phyloP scores from a whole-genome alignment of 2,329 filamentous ascomycete genomes.

The Penicillium freii region DNA sequence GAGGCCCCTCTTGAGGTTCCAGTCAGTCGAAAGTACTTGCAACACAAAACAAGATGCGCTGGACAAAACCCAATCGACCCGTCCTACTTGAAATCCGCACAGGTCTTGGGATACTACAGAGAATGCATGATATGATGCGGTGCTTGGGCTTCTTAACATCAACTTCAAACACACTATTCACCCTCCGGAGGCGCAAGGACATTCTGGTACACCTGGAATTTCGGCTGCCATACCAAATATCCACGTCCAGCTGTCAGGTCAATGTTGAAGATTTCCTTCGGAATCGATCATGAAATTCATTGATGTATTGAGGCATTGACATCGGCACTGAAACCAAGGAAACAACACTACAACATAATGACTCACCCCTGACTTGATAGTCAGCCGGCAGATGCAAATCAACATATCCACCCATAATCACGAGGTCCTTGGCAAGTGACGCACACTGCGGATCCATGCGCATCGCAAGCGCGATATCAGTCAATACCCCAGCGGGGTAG shows the following conservation, averaged over 20 bases:
- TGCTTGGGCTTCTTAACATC: conserved; percentile 37
- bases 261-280: not conserved
- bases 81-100: conserved; percentile 8
- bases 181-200: conserved; percentile 39
- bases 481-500: conserved; percentile 45
- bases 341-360: too few species aligned
- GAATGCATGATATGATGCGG: conserved; percentile 43
- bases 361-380: not conserved
- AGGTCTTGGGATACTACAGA: conserved; percentile 29
- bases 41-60: not conserved
- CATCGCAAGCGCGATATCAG: conserved; percentile 51
- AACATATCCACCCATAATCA: conserved; percentile 53
- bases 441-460: conserved; percentile 50
- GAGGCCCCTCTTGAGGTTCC: not conserved
- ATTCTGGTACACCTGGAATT: conserved; percentile 46
- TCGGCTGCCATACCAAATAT: conserved; percentile 42
- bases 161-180: conserved; percentile 44
- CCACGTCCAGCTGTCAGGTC: conserved; percentile 41
- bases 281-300: not conserved
- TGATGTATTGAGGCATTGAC: too few species aligned
- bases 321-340: too few species aligned
- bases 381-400: conserved; percentile 33
- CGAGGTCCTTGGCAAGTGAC: conserved; percentile 46
- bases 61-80: not conserved
- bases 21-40: not conserved